phyloP scores from a whole-genome alignment of 148 eudicot species.

The Mesembryanthemum crystallinum region DNA sequence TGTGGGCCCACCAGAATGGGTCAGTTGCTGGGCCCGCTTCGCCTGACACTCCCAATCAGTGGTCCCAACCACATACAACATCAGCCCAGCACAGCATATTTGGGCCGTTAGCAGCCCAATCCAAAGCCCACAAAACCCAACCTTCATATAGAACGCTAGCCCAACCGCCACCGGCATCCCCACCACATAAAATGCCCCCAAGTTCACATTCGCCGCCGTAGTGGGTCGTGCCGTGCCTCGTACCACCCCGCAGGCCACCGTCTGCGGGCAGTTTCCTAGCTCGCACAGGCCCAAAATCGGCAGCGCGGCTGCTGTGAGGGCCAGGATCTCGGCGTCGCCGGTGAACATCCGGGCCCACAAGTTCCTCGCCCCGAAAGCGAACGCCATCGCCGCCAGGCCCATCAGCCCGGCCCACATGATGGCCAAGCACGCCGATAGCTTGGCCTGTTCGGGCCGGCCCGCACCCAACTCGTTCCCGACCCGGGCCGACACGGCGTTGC shows the following conservation, averaged over 20 bases:
- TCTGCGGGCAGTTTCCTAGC: slow-evolving; percentile 82
- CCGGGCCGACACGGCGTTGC: slow-evolving; percentile 74
- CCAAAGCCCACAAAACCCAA: slow-evolving; percentile 79
- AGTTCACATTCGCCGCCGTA: slow-evolving; percentile 59
- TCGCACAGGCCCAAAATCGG: slow-evolving; percentile 73
- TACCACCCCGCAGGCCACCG: slow-evolving; percentile 70
- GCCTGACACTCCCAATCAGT: slow-evolving; percentile 78
- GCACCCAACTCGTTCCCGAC: slow-evolving; percentile 84
- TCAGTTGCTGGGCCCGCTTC: slow-evolving; percentile 55
- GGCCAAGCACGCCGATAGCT: slow-evolving; percentile 41
- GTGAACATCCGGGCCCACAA: slow-evolving; percentile 67
- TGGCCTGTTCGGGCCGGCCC: slow-evolving; percentile 48
- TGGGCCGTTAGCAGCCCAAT: slow-evolving; percentile 67
- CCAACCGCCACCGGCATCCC: slow-evolving; percentile 70
- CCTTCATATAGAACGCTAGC: slow-evolving; percentile 43
- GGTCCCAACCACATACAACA: slow-evolving; percentile 77
- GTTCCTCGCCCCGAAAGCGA: slow-evolving; percentile 42
- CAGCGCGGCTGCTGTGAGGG: slow-evolving; percentile 52
- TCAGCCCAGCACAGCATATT: slow-evolving; percentile 64
- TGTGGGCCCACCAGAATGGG: slow-evolving; percentile 34
- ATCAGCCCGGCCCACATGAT: slow-evolving; percentile 42
- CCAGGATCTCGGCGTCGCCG: slow-evolving; percentile 39
- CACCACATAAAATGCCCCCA: slow-evolving; percentile 61
- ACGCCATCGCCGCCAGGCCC: slow-evolving; percentile 52
- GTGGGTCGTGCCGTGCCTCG: slow-evolving; percentile 70